Base-by-base conservation (phyloP, 345 rosid genomes). In the rapeseed (Brassica napus) region DNA sequence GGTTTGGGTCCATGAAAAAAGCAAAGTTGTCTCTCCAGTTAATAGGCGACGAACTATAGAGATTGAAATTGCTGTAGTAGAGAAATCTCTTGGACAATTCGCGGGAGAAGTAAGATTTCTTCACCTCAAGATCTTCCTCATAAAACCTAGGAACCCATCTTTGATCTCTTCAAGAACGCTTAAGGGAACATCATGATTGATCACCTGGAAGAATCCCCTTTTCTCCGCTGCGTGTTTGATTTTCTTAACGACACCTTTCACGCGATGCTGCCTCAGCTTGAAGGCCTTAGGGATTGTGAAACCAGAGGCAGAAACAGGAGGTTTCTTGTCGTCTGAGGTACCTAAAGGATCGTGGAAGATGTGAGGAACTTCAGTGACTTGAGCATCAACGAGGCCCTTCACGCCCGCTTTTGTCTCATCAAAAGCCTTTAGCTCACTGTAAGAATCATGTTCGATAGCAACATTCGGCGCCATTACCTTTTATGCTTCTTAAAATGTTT, bases 131-230 rank as follows among this genome's bases (percentile, higher is more conserved):
- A 35, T 84, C 89, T 26, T 80, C 79, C 78, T 85, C 88, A 12
- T 85, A 77, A 66, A 89, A 89, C 57, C 73, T 73, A 4, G 66
- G 61, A 14, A 83, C 57, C 84, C 86, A 8, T 86, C 69, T 9
- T 81, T 59, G 63, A 86, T 58, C 65, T 77, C 87, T 11, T 82
- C 82, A 75, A 86, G 65, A 73, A 80, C 63, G 2, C 9, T 71
- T 6, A 24, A 47, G 0, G 84, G 84, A 71, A 89, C 85, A 60
- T 82, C 83, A 8, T 89, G 89, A 30, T 86, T 85, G 3, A 84
- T 77, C 55, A 85, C 77, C 77, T 84, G 91, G 31, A 89, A 85
- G 77, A 89, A 83, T 15, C 89, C 90, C 87, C 87, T 85, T 0
- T 72, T 68, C 77, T 73, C 76, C 0, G 83, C 82, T 1, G 88